phyloP scores from a whole-genome alignment of 2,329 filamentous ascomycete genomes.

The Pseudogymnoascus sp. region DNA sequence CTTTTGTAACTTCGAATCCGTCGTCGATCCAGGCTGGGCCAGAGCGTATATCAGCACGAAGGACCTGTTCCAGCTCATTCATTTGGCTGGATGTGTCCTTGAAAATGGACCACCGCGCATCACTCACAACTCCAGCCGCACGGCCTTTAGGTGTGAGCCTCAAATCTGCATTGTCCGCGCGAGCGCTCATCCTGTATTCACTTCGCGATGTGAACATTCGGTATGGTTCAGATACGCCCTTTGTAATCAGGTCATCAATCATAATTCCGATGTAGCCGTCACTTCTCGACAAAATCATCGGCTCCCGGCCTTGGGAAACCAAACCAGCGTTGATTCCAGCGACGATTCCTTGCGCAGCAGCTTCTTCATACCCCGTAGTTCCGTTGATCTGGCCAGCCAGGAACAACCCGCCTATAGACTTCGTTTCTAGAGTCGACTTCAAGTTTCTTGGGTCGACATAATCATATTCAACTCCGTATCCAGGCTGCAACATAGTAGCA shows the following conservation, averaged over 20 bases:
- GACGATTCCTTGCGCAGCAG: slow-evolving; percentile 83
- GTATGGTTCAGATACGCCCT: slow-evolving; percentile 94
- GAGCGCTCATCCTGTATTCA: slow-evolving; percentile 87
- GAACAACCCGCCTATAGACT: slow-evolving; percentile 79
- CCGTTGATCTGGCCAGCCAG: slow-evolving; percentile 97
- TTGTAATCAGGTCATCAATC: slow-evolving; percentile 95
- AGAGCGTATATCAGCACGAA: slow-evolving; percentile 52
- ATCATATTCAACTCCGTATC: slow-evolving; percentile 97
- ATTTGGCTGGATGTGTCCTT: slow-evolving; percentile 59
- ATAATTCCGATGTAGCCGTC: slow-evolving; percentile 98
- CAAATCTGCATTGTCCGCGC: slow-evolving; percentile 88
- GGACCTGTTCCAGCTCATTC: slow-evolving; percentile 51
- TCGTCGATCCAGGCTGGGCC: slow-evolving; percentile 59
- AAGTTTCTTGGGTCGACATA: slow-evolving; percentile 91
- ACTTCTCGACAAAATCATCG: slow-evolving; percentile 65
- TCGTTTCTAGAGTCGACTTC: slow-evolving; percentile 86
- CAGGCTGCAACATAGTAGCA: slow-evolving; percentile 85
- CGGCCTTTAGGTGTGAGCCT: slow-evolving; percentile 75
- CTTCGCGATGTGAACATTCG: slow-evolving; percentile 96
- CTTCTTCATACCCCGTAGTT: slow-evolving; percentile 96
- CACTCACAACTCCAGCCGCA: slow-evolving; percentile 68
- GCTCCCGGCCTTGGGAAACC: slow-evolving; percentile 57
- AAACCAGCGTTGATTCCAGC: slow-evolving; percentile 92
- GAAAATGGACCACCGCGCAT: slow-evolving; percentile 69
- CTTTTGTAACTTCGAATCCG: slow-evolving; percentile 62